Evolutionary conservation across 352 stramenopile genomes (phyloP).

Genomic region (Pythium scleroteichum): DNA sequence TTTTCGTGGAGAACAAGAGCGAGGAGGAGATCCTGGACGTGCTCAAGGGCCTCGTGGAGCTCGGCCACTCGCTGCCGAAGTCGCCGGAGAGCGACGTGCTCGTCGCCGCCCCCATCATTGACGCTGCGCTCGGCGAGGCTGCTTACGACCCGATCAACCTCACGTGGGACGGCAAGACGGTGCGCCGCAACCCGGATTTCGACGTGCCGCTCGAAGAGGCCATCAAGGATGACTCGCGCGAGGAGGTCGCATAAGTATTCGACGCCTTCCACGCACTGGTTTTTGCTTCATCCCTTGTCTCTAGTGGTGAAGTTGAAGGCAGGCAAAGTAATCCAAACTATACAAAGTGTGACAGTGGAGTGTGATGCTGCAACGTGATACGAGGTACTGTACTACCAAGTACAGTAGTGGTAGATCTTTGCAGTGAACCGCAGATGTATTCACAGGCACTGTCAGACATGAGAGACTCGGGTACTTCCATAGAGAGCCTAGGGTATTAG

Average conservation of each 20-base stretch:
- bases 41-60: constrained; percentile 74
- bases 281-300: not conserved
- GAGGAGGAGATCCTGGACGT: constrained; percentile 80
- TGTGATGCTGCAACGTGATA: no score
- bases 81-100: constrained; percentile 85
- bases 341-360: constrained; percentile 8
- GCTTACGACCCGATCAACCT: constrained; percentile 84
- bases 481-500: no score
- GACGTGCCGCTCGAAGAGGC: constrained; percentile 75
- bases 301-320: not conserved
- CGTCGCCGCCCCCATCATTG: constrained; percentile 73
- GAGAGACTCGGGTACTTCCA: no score
- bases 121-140: constrained; percentile 60
- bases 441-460: no score
- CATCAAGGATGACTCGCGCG: constrained; percentile 46
- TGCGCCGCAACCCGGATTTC: constrained; percentile 84
- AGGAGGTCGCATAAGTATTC: constrained; percentile 28
- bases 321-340: constrained; percentile 7
- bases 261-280: not conserved
- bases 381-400: no score
- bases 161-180: constrained; percentile 78
- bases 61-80: constrained; percentile 73
- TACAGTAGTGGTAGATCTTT: no score
- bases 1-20: constrained; percentile 81
- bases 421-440: no score